phyloP scores from a whole-genome alignment of 2,329 filamentous ascomycete species.

The Endoconidiophora polonica region DNA sequence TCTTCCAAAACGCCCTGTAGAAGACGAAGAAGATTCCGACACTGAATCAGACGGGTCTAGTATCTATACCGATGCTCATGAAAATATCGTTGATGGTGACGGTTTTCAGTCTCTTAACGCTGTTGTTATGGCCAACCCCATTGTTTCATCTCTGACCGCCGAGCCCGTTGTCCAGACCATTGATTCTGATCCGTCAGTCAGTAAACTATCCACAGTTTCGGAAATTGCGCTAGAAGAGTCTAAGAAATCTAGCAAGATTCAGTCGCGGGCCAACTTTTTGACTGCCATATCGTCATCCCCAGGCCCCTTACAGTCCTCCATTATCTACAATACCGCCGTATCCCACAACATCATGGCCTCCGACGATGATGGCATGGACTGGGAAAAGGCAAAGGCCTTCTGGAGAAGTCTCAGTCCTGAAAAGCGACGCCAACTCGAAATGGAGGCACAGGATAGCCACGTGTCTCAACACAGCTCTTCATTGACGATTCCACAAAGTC shows the following conservation, averaged over 20 bases:
- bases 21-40: conserved; percentile 6
- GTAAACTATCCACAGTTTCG: neutral
- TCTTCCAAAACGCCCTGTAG: conserved; percentile 16
- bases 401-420: conserved; percentile 51
- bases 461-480: neutral
- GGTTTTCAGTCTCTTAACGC: conserved; percentile 61
- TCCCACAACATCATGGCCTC: conserved; percentile 2
- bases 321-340: neutral
- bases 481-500: conserved; percentile 4
- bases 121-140: conserved; percentile 42
- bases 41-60: conserved; percentile 32
- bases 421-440: conserved; percentile 44
- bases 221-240: neutral
- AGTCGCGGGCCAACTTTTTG: neutral
- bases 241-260: neutral
- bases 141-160: conserved; percentile 15
- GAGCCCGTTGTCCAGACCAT: neutral
- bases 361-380: conserved; percentile 25
- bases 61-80: conserved; percentile 62
- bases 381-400: conserved; percentile 52
- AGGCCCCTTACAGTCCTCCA: neutral
- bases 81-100: conserved; percentile 52
- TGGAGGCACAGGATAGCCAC: conserved; percentile 26
- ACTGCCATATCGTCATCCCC: neutral
- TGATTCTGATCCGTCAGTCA: neutral